Evolutionary conservation across 148 eudicot species (phyloP), one percentile per base, ranked within the genome.

Genomic region (Vaccinium myrtillus): DNA sequence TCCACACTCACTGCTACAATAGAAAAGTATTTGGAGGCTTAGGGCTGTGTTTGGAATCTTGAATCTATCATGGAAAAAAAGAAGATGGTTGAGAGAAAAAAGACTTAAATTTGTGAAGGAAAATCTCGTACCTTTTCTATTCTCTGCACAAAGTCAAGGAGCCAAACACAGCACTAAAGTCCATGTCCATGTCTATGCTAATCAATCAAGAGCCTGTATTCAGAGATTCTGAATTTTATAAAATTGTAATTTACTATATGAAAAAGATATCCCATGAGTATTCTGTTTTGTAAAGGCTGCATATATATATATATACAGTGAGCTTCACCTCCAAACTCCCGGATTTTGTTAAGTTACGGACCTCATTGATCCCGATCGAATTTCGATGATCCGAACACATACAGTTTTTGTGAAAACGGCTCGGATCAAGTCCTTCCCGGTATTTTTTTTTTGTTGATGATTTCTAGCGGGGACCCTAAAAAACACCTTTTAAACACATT

Each of bases 21-120:
- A 71, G 94, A 94, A 39, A 94, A 94, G 81, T 94, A 90, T 63
- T 83, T 92, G 88, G 85, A 83, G 16, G 73, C 0, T 71, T 71
- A 71, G 43, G 43, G 48, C 21, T 71, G 76, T 71, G 76, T 71
- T 71, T 71, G 76, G 76, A 16, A 71, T 39, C 76, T 71, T 71
- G 76, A 71, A 15, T 36, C 11, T 6, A 71, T 71, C 18, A 23
- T 3, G 36, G n/a, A 14, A 71, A 32, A 32, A 71, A 16, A 32
- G 43, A 6, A 71, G n/a, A 15, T 32, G 4, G 48, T 3, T 1
- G 6, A 71, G 76, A 30, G 76, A 70, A 14, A 12, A 32, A 70
- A 69, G 7, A 11, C 6, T 9, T 3, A 71, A 71, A 27, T 5
- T 27, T 30, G 21, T 71, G 76, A 32, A 36, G 48, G n/a, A 71